Evolutionary conservation across 192 early-diverging fungal species (phyloP).

Genomic region (Coemansia sp.): DNA sequence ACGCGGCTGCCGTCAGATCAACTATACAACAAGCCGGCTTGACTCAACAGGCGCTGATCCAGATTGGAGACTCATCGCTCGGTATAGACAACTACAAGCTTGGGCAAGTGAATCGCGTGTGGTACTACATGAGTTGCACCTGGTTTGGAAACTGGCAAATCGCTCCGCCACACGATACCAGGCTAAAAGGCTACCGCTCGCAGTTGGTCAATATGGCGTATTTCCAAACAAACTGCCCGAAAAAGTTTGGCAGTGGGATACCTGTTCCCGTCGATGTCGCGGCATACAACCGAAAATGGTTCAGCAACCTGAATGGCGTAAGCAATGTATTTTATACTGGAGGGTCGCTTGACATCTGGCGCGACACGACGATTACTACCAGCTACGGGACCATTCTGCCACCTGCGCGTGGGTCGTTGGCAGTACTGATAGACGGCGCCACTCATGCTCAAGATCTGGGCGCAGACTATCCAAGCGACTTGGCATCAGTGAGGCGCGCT

Average conservation of each 20-base stretch:
- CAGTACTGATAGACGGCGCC: conserved; percentile 33
- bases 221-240: conserved; percentile 38
- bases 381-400: conserved; percentile 17
- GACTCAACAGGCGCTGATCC: conserved; percentile 22
- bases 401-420: not conserved
- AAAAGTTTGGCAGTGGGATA: conserved; percentile 39
- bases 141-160: conserved; percentile 69
- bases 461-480: conserved; percentile 12
- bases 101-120: conserved; percentile 42
- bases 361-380: conserved; percentile 48
- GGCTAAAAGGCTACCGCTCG: conserved; percentile 39
- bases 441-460: conserved; percentile 42
- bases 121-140: conserved; percentile 66
- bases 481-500: conserved; percentile 21
- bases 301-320: conserved; percentile 19
- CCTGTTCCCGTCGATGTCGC: conserved; percentile 33
- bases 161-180: conserved; percentile 25
- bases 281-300: conserved; percentile 39
- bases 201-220: conserved; percentile 47
- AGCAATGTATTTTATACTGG: conserved; percentile 62
- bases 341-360: conserved; percentile 65
- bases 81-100: conserved; percentile 38
- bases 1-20: conserved; percentile 26
- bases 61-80: conserved; percentile 40
- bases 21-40: conserved; percentile 23